phyloP scores from a whole-genome alignment of 345 rosid genomes.

The Camelina laxa region DNA sequence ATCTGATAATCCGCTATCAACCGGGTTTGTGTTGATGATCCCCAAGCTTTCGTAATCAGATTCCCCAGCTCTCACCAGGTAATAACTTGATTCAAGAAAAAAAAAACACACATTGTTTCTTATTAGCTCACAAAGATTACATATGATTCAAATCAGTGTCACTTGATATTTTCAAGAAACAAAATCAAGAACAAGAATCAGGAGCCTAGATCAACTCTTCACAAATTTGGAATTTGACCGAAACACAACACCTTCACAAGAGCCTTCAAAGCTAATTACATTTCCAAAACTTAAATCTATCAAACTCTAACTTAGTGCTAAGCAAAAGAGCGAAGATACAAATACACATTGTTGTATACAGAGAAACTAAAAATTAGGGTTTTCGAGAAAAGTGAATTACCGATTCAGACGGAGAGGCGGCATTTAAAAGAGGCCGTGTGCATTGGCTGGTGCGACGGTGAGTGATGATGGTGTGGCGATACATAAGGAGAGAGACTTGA shows the following conservation, averaged over 20 bases:
- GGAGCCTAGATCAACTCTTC: not conserved
- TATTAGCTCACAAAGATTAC: not conserved
- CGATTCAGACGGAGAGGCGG: slow-evolving; percentile 67
- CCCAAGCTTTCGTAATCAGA: slow-evolving; percentile 81
- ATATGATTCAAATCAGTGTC: not conserved
- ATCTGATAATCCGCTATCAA: slow-evolving; percentile 83
- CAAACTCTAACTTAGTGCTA: not conserved
- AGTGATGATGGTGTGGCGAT: slow-evolving; percentile 44
- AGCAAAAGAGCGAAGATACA: not conserved
- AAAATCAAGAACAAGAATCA: slow-evolving; percentile 9
- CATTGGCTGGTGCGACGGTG: slow-evolving; percentile 41
- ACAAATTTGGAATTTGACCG: not conserved
- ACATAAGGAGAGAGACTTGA: slow-evolving; percentile 55
- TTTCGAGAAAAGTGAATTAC: slow-evolving; percentile 35
- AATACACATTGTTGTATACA: not conserved
- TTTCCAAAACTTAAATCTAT: not conserved
- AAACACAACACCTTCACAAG: not conserved
- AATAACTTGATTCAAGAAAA: slow-evolving; percentile 59
- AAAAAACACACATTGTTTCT: slow-evolving; percentile 1
- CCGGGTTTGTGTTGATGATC: slow-evolving; percentile 85
- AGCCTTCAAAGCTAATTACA: not conserved
- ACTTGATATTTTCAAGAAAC: not conserved
- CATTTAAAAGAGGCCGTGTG: slow-evolving; percentile 81
- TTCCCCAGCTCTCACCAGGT: slow-evolving; percentile 91
- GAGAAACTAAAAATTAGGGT: not conserved